Conservation (phyloP, 2,329 filamentous ascomycete species). For the Pseudocercospora pini-densiflorae region DNA sequence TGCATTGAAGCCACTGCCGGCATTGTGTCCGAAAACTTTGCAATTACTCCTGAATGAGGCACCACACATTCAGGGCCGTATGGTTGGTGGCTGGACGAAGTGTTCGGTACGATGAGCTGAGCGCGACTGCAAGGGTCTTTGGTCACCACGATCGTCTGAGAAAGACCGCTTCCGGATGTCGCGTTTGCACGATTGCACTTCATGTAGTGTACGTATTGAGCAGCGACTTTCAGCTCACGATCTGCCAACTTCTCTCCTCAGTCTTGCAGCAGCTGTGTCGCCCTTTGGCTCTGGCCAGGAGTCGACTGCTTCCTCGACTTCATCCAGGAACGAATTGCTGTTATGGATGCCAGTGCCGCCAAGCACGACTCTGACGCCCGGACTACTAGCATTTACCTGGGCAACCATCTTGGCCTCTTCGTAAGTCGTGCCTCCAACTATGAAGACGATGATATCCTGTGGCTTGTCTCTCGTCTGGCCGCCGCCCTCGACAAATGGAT, state of each 20-base stretch:
- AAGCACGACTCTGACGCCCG: conserved; percentile 85
- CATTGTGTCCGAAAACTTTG: neutral
- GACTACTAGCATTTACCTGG: conserved; percentile 89
- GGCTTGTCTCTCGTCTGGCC: conserved; percentile 91
- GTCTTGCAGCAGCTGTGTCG: conserved; percentile 63
- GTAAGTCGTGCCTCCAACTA: conserved; percentile 91
- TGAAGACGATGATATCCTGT: conserved; percentile 94
- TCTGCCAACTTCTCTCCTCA: conserved; percentile 65
- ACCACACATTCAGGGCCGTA: neutral
- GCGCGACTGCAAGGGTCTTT: too few species aligned
- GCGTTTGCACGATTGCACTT: neutral
- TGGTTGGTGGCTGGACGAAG: neutral
- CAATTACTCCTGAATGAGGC: neutral
- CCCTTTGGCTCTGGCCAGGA: conserved; percentile 77
- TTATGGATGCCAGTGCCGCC: conserved; percentile 90
- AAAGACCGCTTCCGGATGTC: neutral
- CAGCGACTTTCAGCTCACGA: conserved; percentile 12
- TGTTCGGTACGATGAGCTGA: neutral
- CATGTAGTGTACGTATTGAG: neutral
- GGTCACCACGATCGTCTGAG: neutral
- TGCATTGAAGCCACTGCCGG: neutral
- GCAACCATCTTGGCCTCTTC: conserved; percentile 97
- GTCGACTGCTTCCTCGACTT: conserved; percentile 85
- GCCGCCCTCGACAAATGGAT: conserved; percentile 90
- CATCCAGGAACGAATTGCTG: conserved; percentile 83